Evolutionary conservation across 169 alveolate species (phyloP).

Genomic region (Plasmodium billcollinsi): DNA sequence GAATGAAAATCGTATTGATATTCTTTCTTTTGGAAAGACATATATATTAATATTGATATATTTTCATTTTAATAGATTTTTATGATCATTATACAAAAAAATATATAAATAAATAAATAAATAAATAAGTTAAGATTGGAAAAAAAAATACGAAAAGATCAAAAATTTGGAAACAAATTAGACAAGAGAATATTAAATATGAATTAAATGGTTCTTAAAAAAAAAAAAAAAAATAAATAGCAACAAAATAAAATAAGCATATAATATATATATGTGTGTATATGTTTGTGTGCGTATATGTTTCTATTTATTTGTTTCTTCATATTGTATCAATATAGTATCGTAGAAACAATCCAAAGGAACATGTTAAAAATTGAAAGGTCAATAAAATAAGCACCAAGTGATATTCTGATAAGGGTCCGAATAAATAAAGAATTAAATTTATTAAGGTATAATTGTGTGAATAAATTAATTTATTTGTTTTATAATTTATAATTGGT

Average conservation of each 20-base stretch:
- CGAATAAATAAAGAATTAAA: slow-evolving; percentile 88
- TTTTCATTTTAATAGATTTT: no score
- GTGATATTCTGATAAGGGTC: slow-evolving; percentile 92
- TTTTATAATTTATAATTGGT: slow-evolving; percentile 88
- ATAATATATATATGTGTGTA: not conserved
- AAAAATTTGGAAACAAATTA: no score
- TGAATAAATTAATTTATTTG: slow-evolving; percentile 87
- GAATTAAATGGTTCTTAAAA: no score
- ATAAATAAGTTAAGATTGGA: no score
- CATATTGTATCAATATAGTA: slow-evolving; percentile 78
- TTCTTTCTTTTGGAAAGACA: no score
- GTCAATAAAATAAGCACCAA: slow-evolving; percentile 83
- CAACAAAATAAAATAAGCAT: not conserved
- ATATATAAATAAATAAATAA: no score
- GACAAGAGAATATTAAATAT: no score
- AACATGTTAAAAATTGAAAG: slow-evolving; percentile 88
- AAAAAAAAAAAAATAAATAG: no score
- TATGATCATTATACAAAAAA: no score
- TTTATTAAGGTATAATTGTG: slow-evolving; percentile 92
- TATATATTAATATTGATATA: no score
- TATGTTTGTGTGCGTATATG: not conserved
- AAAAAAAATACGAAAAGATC: no score
- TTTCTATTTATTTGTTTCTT: not conserved
- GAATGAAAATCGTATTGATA: no score
- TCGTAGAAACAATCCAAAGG: slow-evolving; percentile 89